These are phyloP conservation scores for Cornus kousa DNA, from an alignment of 148 eudicot genomes.

Conservation along the genomic window DNA sequence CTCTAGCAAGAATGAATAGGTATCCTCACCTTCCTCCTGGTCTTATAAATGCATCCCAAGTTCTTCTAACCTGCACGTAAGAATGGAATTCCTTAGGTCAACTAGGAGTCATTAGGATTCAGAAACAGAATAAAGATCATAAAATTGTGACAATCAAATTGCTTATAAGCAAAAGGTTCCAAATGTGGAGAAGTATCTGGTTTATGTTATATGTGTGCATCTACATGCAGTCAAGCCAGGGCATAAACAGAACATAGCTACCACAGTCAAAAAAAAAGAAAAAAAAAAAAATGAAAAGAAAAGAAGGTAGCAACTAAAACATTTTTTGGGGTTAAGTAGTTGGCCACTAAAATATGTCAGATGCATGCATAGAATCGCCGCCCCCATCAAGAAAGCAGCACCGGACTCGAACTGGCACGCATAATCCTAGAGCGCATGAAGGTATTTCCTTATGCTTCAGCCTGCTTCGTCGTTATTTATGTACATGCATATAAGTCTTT, in stretches of 20 bases:
- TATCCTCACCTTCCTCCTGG: constrained; percentile 83
- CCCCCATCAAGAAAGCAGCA: too few relatives aligned
- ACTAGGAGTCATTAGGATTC: neutral
- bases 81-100: neutral
- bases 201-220: neutral
- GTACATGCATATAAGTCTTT: too few relatives aligned
- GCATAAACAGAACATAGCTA: neutral
- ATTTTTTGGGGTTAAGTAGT: too few relatives aligned
- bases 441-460: too few relatives aligned
- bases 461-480: too few relatives aligned
- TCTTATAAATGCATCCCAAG: constrained; percentile 85
- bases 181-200: neutral
- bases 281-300: too few relatives aligned
- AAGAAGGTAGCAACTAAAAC: neutral
- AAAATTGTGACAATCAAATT: neutral
- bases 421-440: too few relatives aligned
- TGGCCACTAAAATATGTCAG: neutral
- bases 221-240: neutral
- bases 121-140: neutral
- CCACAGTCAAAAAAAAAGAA: neutral
- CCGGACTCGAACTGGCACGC: too few relatives aligned
- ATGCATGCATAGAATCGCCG: neutral
- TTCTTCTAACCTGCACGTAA: constrained; percentile 68
- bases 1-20: constrained; percentile 6
- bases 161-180: neutral